Percentiles rank a stretch among this genome's conserved stretches.
Conservation (phyloP, 106 monocot species). For the Allium cepa region DNA sequence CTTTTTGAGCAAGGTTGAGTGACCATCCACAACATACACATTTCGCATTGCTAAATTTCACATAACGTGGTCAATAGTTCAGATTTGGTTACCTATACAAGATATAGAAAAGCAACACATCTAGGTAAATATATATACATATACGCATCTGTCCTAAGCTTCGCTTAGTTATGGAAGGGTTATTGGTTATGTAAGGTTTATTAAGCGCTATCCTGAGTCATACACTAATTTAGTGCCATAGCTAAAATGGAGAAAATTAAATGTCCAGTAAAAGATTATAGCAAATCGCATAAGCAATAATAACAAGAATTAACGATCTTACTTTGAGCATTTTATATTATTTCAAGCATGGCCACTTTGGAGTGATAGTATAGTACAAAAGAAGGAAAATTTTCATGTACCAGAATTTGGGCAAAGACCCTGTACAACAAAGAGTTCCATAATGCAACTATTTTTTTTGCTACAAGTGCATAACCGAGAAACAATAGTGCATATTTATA, state of each 20-base stretch:
- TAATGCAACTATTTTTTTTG: too few relatives aligned
- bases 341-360: conserved; percentile 70
- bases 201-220: conserved; percentile 44
- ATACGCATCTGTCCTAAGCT: conserved; percentile 20
- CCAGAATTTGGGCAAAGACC: conserved; percentile 89
- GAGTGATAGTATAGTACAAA: conserved; percentile 76
- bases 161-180: conserved; percentile 65
- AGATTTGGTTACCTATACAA: neutral
- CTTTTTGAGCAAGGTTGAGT: too few relatives aligned
- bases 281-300: neutral
- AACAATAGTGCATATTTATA: too few relatives aligned
- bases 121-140: neutral
- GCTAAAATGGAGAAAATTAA: conserved; percentile 26
- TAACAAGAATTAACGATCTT: conserved; percentile 12
- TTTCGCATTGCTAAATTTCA: too few relatives aligned
- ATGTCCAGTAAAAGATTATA: conserved; percentile 3
- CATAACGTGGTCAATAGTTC: too few relatives aligned
- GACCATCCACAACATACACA: too few relatives aligned
- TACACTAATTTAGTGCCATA: conserved; percentile 52
- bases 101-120: neutral
- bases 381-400: conserved; percentile 87
- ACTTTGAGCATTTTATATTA: conserved; percentile 74
- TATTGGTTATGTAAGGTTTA: too few relatives aligned
- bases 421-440: too few relatives aligned
- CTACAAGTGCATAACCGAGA: too few relatives aligned